Evolutionary conservation across 345 rosid genomes (phyloP), one percentile per base, ranked within the genome.

Genomic region (Lepidium didymum): DNA sequence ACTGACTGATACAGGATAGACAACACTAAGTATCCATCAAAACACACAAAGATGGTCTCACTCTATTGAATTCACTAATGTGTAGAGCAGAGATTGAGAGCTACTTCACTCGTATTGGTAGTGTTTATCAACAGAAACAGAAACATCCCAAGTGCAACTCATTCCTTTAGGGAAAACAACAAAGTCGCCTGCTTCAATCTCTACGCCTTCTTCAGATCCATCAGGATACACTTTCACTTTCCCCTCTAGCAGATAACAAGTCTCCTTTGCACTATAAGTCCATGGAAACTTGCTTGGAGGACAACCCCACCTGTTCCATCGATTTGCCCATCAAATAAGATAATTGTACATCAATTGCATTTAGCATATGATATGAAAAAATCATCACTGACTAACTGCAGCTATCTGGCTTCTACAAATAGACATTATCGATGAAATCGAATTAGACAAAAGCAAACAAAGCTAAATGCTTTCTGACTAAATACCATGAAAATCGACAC

Each of bases 91-190:
- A 59, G 35, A 27, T 3, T 45, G n/a, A 37, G 50, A 64, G n/a
- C 3, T 42, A 14, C 4, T 34, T 75, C 55, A 88, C 45, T 86
- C 92, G 8, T 89, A 92, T 14, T 85, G 85, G 46, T 87, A 92
- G 75, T 92, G 96, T 69, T 92, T 92, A 73, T 92, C 96, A 41
- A 92, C 96, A 29, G 85, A 91, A 11, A 73, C 87, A 0, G 90
- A 83, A 44, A 92, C 96, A 73, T 90, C 96, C 98, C 98, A 90
- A 79, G 89, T 90, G 84, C 96, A 90, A 70, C 85, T 85, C 96
- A 92, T 85, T 58, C 98, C 98, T 76, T 90, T 86, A 0, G 96
- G 93, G 74, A 90, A 90, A 67, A 73, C 87, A 62, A 84, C 96
- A 70, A 92, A 84, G 62, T 92, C 96, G 4, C 96, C 96, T 15